A percentile compares a stretch with the other conserved stretches of the same genome.
Evolutionary conservation across 345 rosid genomes (phyloP).

Genomic region (Eucalyptus albens): DNA sequence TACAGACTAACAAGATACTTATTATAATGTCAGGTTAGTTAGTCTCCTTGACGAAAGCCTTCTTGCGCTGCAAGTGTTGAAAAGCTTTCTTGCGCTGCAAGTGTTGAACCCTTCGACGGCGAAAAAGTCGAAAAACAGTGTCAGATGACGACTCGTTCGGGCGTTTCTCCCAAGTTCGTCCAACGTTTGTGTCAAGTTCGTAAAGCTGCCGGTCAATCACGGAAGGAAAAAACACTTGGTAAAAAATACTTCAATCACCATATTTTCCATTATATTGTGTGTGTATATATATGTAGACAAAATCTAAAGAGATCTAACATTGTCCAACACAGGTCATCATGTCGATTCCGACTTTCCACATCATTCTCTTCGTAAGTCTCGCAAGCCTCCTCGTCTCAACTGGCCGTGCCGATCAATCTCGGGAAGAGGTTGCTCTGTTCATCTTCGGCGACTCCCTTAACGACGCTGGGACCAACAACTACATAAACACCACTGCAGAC

Average conservation of each 20-base stretch:
- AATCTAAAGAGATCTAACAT: background rate
- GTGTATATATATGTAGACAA: too few relatives aligned
- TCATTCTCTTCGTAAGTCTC: background rate
- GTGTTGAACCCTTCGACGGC: background rate
- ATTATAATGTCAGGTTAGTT: background rate
- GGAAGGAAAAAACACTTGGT: background rate
- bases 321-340: background rate
- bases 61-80: background rate
- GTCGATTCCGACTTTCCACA: background rate
- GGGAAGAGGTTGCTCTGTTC: slow-evolving; percentile 12
- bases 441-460: slow-evolving; percentile 34
- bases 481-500: slow-evolving; percentile 11
- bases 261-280: too few relatives aligned
- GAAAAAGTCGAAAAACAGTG: background rate
- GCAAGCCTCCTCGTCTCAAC: background rate
- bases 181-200: background rate
- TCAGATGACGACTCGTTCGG: background rate
- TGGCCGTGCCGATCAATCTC: background rate
- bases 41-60: background rate
- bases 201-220: background rate
- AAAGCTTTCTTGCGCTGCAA: background rate
- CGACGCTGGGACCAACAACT: slow-evolving; percentile 37
- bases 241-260: background rate
- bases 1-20: background rate
- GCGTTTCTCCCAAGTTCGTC: background rate